phyloP scores from a whole-genome alignment of 371 early-diverging fungal genomes.

The Coemansia sp. region DNA sequence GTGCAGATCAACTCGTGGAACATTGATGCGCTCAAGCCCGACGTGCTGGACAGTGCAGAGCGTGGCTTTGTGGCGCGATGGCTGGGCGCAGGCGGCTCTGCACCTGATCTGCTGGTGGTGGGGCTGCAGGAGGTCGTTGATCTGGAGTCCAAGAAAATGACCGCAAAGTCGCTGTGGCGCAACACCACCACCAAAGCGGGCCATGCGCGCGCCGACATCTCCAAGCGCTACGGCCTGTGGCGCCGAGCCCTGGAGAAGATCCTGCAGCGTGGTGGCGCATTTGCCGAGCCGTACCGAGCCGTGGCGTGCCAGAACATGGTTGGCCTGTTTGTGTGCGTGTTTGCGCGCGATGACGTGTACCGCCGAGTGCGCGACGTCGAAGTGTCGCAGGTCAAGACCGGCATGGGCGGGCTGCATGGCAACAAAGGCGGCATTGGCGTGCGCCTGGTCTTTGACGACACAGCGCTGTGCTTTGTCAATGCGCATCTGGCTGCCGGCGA shows the following conservation, averaged over 20 bases:
- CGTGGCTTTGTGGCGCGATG: constrained; percentile 22
- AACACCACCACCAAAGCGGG: constrained; percentile 48
- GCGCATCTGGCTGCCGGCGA: constrained; percentile 95
- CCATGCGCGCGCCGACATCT: constrained; percentile 59
- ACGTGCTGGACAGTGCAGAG: constrained; percentile 31
- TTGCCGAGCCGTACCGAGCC: constrained; percentile 60
- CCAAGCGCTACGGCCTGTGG: constrained; percentile 54
- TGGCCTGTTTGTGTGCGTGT: constrained; percentile 82
- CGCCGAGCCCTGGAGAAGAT: constrained; percentile 38
- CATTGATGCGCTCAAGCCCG: constrained; percentile 50
- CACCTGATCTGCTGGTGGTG: constrained; percentile 72
- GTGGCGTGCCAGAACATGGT: constrained; percentile 83
- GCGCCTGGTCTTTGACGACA: constrained; percentile 80
- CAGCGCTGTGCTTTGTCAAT: constrained; percentile 84
- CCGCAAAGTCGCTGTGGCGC: constrained; percentile 48
- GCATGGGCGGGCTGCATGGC: constrained; percentile 81
- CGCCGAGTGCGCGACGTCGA: constrained; percentile 77
- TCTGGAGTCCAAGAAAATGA: constrained; percentile 51
- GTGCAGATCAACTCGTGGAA: constrained; percentile 54
- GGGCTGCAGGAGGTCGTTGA: constrained; percentile 83
- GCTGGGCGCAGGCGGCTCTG: constrained; percentile 29
- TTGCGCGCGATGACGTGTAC: constrained; percentile 68
- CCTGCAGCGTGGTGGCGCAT: constrained; percentile 37
- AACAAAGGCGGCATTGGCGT: constrained; percentile 90
- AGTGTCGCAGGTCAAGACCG: constrained; percentile 79